phyloP scores from a whole-genome alignment of 495 filamentous ascomycete genomes.

The Aspergillus affinis region DNA sequence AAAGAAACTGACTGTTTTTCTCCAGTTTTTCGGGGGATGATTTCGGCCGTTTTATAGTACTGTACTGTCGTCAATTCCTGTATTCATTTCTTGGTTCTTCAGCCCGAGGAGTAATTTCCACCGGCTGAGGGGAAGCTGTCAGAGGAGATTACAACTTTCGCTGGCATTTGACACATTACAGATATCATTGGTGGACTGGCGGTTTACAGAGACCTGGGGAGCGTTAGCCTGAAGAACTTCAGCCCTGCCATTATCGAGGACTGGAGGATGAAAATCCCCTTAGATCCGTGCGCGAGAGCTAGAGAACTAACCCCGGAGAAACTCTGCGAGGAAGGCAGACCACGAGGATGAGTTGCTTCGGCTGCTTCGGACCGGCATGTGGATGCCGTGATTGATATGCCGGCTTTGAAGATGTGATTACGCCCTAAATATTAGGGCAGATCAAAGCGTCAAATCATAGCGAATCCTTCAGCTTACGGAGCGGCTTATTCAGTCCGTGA shows the following conservation, averaged over 20 bases:
- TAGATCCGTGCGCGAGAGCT: neutral
- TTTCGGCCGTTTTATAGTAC: neutral
- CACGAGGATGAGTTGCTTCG: neutral
- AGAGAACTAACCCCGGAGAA: neutral
- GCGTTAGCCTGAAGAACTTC: neutral
- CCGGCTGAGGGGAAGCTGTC: neutral
- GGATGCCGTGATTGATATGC: neutral
- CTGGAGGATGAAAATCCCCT: neutral
- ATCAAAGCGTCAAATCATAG: neutral
- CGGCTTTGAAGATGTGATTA: neutral
- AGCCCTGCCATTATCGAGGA: neutral
- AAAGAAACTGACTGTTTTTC: neutral
- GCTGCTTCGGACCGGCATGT: neutral
- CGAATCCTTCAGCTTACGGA: neutral
- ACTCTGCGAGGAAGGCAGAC: neutral
- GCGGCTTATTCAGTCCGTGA: neutral
- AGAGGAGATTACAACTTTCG: neutral
- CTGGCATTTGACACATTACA: neutral
- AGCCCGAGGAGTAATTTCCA: neutral
- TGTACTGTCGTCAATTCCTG: neutral
- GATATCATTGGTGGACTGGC: neutral
- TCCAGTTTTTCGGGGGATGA: neutral
- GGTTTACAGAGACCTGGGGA: neutral
- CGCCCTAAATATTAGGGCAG: neutral
- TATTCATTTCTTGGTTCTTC: neutral